Conservation (phyloP, 106 monocot genomes). For the Dendrobium huoshanense region DNA sequence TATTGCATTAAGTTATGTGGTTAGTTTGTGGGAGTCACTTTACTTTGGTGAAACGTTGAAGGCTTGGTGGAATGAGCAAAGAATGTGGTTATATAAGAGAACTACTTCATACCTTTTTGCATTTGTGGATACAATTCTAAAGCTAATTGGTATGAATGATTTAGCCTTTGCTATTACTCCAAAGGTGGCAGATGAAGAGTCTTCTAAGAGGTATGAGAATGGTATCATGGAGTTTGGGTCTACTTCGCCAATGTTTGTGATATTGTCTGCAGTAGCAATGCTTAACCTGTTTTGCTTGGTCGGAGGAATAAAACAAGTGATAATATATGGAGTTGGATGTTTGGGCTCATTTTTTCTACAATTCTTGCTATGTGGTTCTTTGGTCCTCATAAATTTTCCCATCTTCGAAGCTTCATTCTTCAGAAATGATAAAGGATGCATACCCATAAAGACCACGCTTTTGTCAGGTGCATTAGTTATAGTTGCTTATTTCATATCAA, state of each 20-base stretch:
- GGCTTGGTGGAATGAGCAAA: conserved; percentile 73
- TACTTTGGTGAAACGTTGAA: conserved; percentile 12
- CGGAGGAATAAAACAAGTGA: conserved; percentile 20
- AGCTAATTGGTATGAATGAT: conserved; percentile 28
- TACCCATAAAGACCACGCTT: conserved; percentile 30
- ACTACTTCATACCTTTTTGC: conserved; percentile 59
- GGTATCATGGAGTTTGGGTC: conserved; percentile 66
- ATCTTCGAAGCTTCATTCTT: conserved; percentile 52
- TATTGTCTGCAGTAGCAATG: conserved; percentile 42
- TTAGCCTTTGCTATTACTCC: conserved; percentile 39
- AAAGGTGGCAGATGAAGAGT: conserved; percentile 46
- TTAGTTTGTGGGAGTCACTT: conserved; percentile 30
- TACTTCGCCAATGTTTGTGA: conserved; percentile 28
- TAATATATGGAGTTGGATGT: conserved; percentile 3
- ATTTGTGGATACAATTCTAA: conserved; percentile 34
- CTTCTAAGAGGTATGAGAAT: conserved; percentile 36
- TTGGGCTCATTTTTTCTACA: conserved; percentile 29
- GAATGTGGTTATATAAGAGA: conserved; percentile 62
- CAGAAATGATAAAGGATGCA: conserved; percentile 47
- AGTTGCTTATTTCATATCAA: background rate
- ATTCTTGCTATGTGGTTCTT: conserved; percentile 28
- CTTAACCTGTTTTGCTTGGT: conserved; percentile 40
- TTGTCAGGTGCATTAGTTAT: conserved; percentile 15
- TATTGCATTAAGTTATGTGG: conserved; percentile 4
- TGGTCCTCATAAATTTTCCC: conserved; percentile 44